Evolutionary conservation across 1,284 basidiomycete species (phyloP), one percentile per base, ranked within the genome.

Genomic region (Ganoderma boninense): DNA sequence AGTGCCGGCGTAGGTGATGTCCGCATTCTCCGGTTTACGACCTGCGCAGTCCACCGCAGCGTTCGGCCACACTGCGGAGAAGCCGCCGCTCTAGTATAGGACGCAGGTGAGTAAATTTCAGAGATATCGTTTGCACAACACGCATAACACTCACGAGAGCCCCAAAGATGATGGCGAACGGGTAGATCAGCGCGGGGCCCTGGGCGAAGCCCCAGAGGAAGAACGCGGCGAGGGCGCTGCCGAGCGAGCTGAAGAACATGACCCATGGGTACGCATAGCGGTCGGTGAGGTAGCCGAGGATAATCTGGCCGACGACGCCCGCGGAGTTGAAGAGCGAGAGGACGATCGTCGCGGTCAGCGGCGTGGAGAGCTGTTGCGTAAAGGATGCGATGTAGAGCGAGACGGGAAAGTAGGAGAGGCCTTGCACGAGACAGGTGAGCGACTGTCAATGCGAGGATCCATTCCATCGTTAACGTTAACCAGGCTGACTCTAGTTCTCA

Each of bases 171-270:
- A 79, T 71, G 10, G 75, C 76, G 52, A 78, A 79, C 16, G 71
- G 71, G 62, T 78, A 77, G 3, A 79, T 73, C 20, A 71, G 71
- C 57, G 73, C 74, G 6, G 78, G 69, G n/a, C 74, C 72, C 57
- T 69, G 65, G n/a, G 78, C 74, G 72, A 78, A 78, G 38, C 78
- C 78, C 78, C 78, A 79, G 20, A 79, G 74, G 43, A 78, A 65
- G 74, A 79, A 78, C 13, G 77, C 75, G 18, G 77, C 74, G 43
- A 78, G 67, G 35, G 75, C 75, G 72, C 76, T 78, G 29, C 75
- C 73, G 40, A 78, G 60, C 10, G 76, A 72, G 69, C 75, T 76
- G 32, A 68, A 67, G 64, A 73, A 66, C 76, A 78, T 76, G 49
- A 79, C 74, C 78, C 78, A 79, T 5, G 75, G 74, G 62, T 78